Conservation (phyloP, 2,329 filamentous ascomycete genomes). For the Trichoderma atroviride region DNA sequence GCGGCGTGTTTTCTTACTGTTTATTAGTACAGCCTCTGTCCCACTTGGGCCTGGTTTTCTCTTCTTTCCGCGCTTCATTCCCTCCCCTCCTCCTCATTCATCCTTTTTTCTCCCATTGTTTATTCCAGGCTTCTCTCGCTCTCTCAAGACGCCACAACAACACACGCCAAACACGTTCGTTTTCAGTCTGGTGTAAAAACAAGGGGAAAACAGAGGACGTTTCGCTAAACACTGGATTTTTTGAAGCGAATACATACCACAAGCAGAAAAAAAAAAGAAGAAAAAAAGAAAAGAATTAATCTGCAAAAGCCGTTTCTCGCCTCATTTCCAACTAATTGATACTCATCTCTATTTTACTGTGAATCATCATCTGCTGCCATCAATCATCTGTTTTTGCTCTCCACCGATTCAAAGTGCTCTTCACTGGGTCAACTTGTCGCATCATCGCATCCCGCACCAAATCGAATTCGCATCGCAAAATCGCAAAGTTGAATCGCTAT, state of each 20-base stretch:
- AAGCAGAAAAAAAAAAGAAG: not conserved
- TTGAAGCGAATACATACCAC: not conserved
- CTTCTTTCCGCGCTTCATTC: constrained; percentile 1
- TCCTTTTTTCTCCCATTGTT: constrained; percentile 1
- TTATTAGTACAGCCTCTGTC: constrained; percentile 24
- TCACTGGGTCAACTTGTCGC: not conserved
- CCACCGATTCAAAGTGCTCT: not conserved
- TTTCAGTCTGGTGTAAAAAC: not conserved
- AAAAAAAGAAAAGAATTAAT: constrained; percentile 1
- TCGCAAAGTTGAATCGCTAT: not conserved
- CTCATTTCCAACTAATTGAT: constrained; percentile 6
- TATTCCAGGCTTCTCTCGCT: not conserved
- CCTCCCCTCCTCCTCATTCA: constrained; percentile 19
- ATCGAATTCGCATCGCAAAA: not conserved
- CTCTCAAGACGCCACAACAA: not conserved
- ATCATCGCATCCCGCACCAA: not conserved
- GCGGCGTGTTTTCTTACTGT: constrained; percentile 11
- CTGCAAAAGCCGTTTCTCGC: not conserved
- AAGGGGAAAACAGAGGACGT: not conserved
- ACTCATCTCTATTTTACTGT: constrained; percentile 16
- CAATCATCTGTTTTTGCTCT: not conserved
- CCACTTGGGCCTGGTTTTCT: constrained; percentile 13
- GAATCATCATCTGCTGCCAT: constrained; percentile 19
- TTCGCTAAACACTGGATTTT: not conserved
- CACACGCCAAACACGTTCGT: constrained; percentile 5